Evolutionary conservation across 108 stramenopile species (phyloP).

Genomic region (Phaeodactylum tricornutum): DNA sequence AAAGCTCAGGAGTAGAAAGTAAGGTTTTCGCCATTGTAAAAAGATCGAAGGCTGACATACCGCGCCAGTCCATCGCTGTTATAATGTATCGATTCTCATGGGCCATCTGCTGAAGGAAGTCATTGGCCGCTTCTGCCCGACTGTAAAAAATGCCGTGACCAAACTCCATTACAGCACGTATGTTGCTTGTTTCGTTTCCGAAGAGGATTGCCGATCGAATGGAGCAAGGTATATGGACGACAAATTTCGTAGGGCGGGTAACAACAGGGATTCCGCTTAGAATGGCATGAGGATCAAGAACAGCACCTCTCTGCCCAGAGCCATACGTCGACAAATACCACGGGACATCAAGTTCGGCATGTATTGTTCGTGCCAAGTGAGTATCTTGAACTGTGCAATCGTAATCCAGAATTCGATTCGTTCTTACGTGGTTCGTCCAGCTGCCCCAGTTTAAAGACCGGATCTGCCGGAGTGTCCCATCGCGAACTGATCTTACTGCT

Average conservation of each 20-base stretch:
- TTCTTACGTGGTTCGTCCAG: slow-evolving; percentile 21
- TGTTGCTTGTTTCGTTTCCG: slow-evolving; percentile 7
- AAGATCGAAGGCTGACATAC: slow-evolving; percentile 40
- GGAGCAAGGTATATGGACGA: slow-evolving; percentile 60
- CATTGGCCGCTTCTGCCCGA: slow-evolving; percentile 23
- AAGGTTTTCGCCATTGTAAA: slow-evolving; percentile 22
- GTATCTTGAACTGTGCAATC: slow-evolving; percentile 5
- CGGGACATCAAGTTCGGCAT: slow-evolving; percentile 50
- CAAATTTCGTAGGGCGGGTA: slow-evolving; percentile 38
- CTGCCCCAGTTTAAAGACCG: slow-evolving; percentile 14
- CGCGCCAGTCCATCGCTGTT: slow-evolving; percentile 49
- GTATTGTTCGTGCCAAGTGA: slow-evolving; percentile 36
- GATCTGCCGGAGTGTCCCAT: slow-evolving; percentile 22
- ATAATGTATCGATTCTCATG: slow-evolving; percentile 37
- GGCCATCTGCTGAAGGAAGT: slow-evolving; percentile 24
- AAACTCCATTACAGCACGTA: slow-evolving; percentile 54
- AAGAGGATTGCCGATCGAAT: slow-evolving; percentile 10
- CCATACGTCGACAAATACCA: slow-evolving; percentile 32
- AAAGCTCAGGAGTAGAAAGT: slow-evolving; percentile 10
- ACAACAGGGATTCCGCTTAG: neutral
- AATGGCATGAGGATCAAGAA: slow-evolving; percentile 17
- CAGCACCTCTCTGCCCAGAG: slow-evolving; percentile 20
- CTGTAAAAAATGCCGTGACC: slow-evolving; percentile 71
- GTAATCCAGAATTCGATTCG: slow-evolving; percentile 9
- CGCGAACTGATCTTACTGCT: slow-evolving; percentile 25